Percentiles rank a stretch among this genome's conserved stretches.
These are phyloP conservation scores for Lyophyllum semitale DNA, from an alignment of 768 basidiomycete genomes.

Conservation along the genomic window DNA sequence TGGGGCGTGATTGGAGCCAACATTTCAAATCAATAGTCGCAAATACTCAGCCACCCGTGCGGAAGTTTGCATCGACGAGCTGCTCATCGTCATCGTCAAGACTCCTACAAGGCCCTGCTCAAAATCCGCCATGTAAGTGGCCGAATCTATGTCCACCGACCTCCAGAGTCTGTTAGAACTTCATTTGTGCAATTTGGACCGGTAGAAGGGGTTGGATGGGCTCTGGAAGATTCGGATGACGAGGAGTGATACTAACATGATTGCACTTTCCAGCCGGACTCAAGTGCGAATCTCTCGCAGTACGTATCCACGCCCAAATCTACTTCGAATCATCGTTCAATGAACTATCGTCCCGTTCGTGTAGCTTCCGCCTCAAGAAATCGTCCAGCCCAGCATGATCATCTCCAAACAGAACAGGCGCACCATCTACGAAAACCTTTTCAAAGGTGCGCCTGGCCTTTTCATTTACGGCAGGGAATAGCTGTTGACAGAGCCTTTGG, in stretches of 20 bases:
- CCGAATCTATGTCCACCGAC: slow-evolving; percentile 19
- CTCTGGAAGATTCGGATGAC: slow-evolving; percentile 35
- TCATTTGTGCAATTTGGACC: slow-evolving; percentile 25
- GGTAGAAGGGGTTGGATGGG: slow-evolving; percentile 40
- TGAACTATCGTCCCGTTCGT: neutral
- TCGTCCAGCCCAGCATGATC: slow-evolving; percentile 73
- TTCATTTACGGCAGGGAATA: neutral
- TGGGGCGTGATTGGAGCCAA: neutral
- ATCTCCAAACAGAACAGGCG: slow-evolving; percentile 95
- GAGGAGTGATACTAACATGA: slow-evolving; percentile 25
- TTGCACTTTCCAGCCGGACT: slow-evolving; percentile 32
- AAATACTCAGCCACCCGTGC: slow-evolving; percentile 19
- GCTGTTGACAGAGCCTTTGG: neutral
- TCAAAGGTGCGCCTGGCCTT: slow-evolving; percentile 76
- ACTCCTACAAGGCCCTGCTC: slow-evolving; percentile 35
- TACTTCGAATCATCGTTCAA: neutral
- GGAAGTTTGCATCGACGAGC: slow-evolving; percentile 17
- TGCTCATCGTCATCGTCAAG: slow-evolving; percentile 40
- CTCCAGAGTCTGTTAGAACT: slow-evolving; percentile 20
- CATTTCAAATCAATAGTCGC: slow-evolving; percentile 1
- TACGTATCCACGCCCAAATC: slow-evolving; percentile 23
- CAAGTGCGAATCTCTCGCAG: slow-evolving; percentile 44
- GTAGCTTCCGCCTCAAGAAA: slow-evolving; percentile 36
- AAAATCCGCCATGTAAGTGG: slow-evolving; percentile 44
- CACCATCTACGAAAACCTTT: slow-evolving; percentile 98